Percentiles rank a stretch among this genome's conserved stretches.
Conservation (phyloP, 108 stramenopile genomes). For the Nitzschia sp. region DNA sequence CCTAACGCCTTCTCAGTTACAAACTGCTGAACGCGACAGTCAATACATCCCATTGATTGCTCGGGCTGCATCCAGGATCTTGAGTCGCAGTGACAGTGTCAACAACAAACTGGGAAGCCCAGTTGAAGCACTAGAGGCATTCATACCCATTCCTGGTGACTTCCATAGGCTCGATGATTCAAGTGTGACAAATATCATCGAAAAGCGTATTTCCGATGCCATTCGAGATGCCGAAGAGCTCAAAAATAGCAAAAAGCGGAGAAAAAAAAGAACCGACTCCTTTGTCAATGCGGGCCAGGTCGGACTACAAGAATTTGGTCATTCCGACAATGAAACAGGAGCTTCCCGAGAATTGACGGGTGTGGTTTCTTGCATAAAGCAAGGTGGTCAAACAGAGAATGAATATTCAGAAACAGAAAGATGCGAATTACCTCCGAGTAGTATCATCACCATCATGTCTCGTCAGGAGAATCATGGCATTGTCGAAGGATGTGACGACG, state of each 20-base stretch:
- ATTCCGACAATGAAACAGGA: not conserved
- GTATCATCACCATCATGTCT: too few relatives aligned
- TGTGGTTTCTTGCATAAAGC: too few relatives aligned
- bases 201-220: not conserved
- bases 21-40: constrained; percentile 62
- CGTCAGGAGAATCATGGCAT: too few relatives aligned
- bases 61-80: constrained; percentile 53
- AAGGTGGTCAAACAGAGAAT: too few relatives aligned
- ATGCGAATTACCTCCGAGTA: too few relatives aligned
- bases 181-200: not conserved
- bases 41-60: constrained; percentile 70
- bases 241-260: not conserved
- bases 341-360: too few relatives aligned
- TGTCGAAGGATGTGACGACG: not conserved
- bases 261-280: not conserved
- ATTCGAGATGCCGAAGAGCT: not conserved
- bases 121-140: not conserved
- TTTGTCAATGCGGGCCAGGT: not conserved
- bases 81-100: not conserved
- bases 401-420: too few relatives aligned
- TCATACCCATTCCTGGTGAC: not conserved
- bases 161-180: not conserved
- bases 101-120: not conserved
- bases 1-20: constrained; percentile 64
- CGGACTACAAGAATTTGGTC: not conserved